A percentile compares a stretch with the other conserved stretches of the same genome.
These are phyloP conservation scores for Cadophora sp. DNA, from an alignment of 2,329 filamentous ascomycete genomes.

Conservation along the genomic window DNA sequence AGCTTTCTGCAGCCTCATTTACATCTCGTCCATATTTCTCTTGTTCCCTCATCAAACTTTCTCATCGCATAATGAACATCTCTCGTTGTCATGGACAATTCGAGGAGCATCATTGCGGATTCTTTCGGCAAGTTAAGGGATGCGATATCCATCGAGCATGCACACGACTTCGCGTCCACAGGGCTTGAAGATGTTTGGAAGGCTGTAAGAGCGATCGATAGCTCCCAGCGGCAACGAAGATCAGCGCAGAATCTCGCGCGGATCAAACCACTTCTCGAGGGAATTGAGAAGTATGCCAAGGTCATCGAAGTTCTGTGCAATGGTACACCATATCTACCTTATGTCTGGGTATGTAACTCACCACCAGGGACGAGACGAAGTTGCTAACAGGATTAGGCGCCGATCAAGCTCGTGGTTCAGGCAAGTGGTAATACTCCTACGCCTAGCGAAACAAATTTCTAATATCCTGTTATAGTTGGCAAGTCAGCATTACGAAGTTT, in stretches of 20 bases:
- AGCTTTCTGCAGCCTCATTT: not conserved
- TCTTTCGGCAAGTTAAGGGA: not conserved
- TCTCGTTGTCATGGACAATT: not conserved
- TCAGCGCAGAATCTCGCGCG: slow-evolving; percentile 52
- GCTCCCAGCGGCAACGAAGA: slow-evolving; percentile 46
- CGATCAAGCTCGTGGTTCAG: slow-evolving; percentile 48
- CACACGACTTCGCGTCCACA: slow-evolving; percentile 40
- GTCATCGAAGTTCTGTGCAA: slow-evolving; percentile 48
- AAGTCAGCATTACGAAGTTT: slow-evolving; percentile 42
- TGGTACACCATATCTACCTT: slow-evolving; percentile 53
- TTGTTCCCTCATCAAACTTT: not conserved
- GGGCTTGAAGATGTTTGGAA: slow-evolving; percentile 48
- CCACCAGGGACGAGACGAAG: not conserved
- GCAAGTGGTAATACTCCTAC: slow-evolving; percentile 23
- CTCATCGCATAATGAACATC: not conserved
- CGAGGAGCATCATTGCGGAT: not conserved
- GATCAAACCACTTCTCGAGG: slow-evolving; percentile 50
- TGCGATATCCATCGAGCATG: not conserved
- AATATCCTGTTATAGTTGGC: slow-evolving; percentile 18
- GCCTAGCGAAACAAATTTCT: not conserved
- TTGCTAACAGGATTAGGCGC: slow-evolving; percentile 37
- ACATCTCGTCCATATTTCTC: not conserved
- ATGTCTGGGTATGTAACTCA: slow-evolving; percentile 48
- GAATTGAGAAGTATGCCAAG: slow-evolving; percentile 40
- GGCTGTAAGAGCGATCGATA: slow-evolving; percentile 49